Evolutionary conservation across 768 basidiomycete species (phyloP), one percentile per base, ranked within the genome.

Genomic region (Heimioporus sp.): DNA sequence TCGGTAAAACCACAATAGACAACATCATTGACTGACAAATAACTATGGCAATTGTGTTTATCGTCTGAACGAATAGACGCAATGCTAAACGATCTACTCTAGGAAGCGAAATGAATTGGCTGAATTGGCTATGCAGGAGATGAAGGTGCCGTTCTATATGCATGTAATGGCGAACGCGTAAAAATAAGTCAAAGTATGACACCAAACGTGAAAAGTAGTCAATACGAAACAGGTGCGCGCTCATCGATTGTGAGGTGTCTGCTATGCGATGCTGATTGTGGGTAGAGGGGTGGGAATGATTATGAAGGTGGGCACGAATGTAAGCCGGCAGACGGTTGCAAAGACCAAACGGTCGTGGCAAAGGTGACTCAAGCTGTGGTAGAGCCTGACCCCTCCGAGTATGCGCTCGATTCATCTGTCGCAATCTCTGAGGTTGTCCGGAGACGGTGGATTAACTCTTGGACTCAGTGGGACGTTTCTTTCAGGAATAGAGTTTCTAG

Each of bases 401-500:
- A 68, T 13, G 17, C 34, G 20, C 66, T 71, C 12, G 42, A 57
- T 11, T 66, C 60, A 16, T 62, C 65, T 9, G 59, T 56, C 16
- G 19, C 20, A 39, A 45, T 36, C 3, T 63, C 62, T 16, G 70
- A 66, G 17, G 64, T 60, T 75, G 10, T 77, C 69, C 11, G 77
- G 76, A 57, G 76, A 79, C 3, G 79, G 72, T 31, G 75, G 73
- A 24, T 74, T 70, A 48, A 77, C 51, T 28, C 67, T 49, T 1
- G 76, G 69, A 52, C 80, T 76, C 6, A 77, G 61, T 0, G 67
- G 66, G 11, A 71, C 48, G 45, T 73, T 76, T 36, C 73, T 71
- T 38, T 79, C 73, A 17, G 82, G 81, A 0, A 81, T 82, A 2
- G 83, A 80, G 51, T 83, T 82, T 38, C 68, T 56, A 5, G 80